These are phyloP conservation scores for Diaporthe ilicicola DNA, from an alignment of 2,329 filamentous ascomycete species.

Conservation along the genomic window DNA sequence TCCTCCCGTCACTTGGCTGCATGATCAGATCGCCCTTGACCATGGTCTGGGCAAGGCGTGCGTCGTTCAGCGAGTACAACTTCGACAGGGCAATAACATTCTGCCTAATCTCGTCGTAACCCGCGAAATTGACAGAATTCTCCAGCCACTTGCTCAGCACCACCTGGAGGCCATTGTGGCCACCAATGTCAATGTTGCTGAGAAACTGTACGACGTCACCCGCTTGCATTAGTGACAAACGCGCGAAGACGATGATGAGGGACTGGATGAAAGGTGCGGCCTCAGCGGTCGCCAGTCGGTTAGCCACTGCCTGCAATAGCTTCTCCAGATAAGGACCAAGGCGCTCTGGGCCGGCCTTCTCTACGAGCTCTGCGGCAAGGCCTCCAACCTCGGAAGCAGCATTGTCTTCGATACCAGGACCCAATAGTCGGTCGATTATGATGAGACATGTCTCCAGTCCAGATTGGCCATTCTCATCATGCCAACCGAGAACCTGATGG, in stretches of 20 bases:
- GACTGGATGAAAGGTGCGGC: conserved; percentile 94
- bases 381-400: conserved; percentile 96
- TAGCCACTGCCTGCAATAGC: conserved; percentile 87
- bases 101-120: conserved; percentile 95
- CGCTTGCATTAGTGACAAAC: conserved; percentile 84
- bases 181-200: conserved; percentile 81
- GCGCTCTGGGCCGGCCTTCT: conserved; percentile 91
- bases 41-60: conserved; percentile 77
- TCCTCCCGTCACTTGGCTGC: conserved; percentile 74
- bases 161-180: conserved; percentile 83
- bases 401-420: conserved; percentile 86
- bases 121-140: conserved; percentile 96
- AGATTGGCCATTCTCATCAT: conserved; percentile 79
- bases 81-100: conserved; percentile 96
- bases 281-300: conserved; percentile 81
- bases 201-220: conserved; percentile 93
- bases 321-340: conserved; percentile 91
- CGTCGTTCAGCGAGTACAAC: conserved; percentile 86
- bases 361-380: conserved; percentile 91
- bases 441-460: conserved; percentile 89
- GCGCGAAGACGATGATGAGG: conserved; percentile 92
- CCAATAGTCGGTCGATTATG: conserved; percentile 90
- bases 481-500: conserved; percentile 88
- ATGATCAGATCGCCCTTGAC: conserved; percentile 94
- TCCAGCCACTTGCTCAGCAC: conserved; percentile 96